Conservation (phyloP, 1,284 basidiomycete genomes). For the Trichosporon sp. region DNA sequence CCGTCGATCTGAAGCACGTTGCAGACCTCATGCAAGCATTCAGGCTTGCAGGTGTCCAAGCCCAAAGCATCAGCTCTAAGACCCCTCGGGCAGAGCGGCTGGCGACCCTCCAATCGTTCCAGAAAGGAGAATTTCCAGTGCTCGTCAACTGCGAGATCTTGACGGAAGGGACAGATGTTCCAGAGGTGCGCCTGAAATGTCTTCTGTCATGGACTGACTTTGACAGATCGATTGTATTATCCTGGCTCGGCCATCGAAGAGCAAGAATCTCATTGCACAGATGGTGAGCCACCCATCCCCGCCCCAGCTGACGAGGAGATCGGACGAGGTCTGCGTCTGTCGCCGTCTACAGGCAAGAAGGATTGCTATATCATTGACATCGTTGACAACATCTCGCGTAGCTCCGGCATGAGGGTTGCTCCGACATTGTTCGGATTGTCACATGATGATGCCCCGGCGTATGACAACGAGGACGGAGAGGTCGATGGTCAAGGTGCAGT, state of each 20-base stretch:
- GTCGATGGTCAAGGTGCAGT: neutral
- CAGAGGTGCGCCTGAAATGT: slow-evolving; percentile 51
- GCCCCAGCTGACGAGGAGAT: slow-evolving; percentile 54
- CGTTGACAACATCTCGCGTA: slow-evolving; percentile 69
- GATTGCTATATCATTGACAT: slow-evolving; percentile 90
- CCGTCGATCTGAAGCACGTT: slow-evolving; percentile 81
- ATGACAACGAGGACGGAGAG: slow-evolving; percentile 55
- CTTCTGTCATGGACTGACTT: neutral
- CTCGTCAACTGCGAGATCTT: slow-evolving; percentile 89
- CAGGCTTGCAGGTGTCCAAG: slow-evolving; percentile 72
- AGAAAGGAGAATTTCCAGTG: slow-evolving; percentile 69
- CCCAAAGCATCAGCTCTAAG: slow-evolving; percentile 68
- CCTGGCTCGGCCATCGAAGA: slow-evolving; percentile 78
- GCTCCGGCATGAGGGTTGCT: slow-evolving; percentile 66
- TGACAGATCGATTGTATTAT: slow-evolving; percentile 77
- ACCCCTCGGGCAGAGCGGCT: slow-evolving; percentile 65
- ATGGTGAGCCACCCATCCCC: slow-evolving; percentile 59
- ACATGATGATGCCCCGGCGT: slow-evolving; percentile 48
- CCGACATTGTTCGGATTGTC: slow-evolving; percentile 79
- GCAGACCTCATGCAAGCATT: slow-evolving; percentile 68
- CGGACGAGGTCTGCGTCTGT: slow-evolving; percentile 83
- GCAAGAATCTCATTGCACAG: slow-evolving; percentile 82
- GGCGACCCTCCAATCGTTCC: slow-evolving; percentile 64
- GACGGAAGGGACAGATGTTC: slow-evolving; percentile 86
- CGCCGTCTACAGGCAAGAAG: slow-evolving; percentile 70